Base-by-base conservation (phyloP, 306 rosid genomes). In the Lupinus albus region DNA sequence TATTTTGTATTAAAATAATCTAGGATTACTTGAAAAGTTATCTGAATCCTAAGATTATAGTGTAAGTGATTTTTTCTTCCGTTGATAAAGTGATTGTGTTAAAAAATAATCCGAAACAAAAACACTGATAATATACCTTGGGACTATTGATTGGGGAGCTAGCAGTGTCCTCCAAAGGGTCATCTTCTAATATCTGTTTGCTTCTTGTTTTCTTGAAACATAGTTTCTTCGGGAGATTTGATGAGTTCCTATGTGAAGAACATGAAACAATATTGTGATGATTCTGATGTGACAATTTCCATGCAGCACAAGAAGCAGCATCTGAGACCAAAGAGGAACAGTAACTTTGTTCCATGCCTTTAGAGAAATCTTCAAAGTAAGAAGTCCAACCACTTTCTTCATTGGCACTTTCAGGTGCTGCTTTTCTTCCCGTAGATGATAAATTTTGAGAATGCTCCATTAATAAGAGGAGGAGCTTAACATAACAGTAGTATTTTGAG, bases 331-430 rank as follows among this genome's bases (percentile, higher is more conserved):
- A 74, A 69, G 96, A 93, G 61, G 97, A 70, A 65, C 76, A 71
- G 45, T 60, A 61, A 54, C 79, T 45, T 6, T 50, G 62, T 14
- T 74, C 73, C 13, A 17, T 72, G 21, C 53, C 58, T 15, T 59
- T 53, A 11, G 86, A 83, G 60, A 87, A 84, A 44, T 86, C 96
- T 79, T 93, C 85, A 1, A 93, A 85, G 77, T 93, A 93, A 48
- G 84, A 78, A 33, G 98, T 93, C 98, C 98, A 93, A 0, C 97
- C 98, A 70, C 98, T 93, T 73, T 89, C 96, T 48, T 86, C 87
- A 35, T 46, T 58, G 49, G 11, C 64, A 71, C 20, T 50, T 10
- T 14, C 66, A 66, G 83, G 55, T 44, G 50, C 48, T 56, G 59
- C 42, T 70, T 80, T 8, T 79, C 80, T 80, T 41, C 74, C 61